Conservation (phyloP, 202 grass and related monocot species). For the Brachypodium distachyon region DNA sequence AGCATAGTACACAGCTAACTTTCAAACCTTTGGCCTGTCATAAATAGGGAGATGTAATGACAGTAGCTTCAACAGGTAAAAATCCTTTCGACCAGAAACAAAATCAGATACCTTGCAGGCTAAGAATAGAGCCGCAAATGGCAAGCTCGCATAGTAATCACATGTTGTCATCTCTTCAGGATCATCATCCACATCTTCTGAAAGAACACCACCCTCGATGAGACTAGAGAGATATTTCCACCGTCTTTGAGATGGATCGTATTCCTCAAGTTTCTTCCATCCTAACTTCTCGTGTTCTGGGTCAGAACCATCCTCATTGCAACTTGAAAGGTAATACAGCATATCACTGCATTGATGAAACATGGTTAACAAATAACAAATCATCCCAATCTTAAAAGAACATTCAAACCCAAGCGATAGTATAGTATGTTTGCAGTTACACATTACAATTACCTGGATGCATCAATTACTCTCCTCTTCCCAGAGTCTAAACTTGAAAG, state of each 20-base stretch:
- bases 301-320: conserved; percentile 61
- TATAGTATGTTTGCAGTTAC: neutral
- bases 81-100: conserved; percentile 1
- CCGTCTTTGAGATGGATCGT: conserved; percentile 46
- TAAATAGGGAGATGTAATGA: neutral
- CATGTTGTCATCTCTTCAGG: conserved; percentile 45
- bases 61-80: conserved; percentile 18
- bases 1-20: conserved; percentile 80
- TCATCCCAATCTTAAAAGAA: neutral
- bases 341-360: conserved; percentile 53
- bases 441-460: conserved; percentile 61
- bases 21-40: conserved; percentile 70
- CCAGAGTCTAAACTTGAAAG: conserved; percentile 93
- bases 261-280: conserved; percentile 76
- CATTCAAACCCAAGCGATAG: neutral
- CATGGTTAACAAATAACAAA: neutral
- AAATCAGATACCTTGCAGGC: conserved; percentile 61
- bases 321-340: conserved; percentile 83
- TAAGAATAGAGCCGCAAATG: conserved; percentile 60
- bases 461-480: conserved; percentile 67
- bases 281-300: conserved; percentile 65
- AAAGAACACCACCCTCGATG: conserved; percentile 36
- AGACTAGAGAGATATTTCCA: conserved; percentile 64
- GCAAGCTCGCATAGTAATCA: conserved; percentile 64
- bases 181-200: conserved; percentile 39